These are phyloP conservation scores for Boeremia exigua DNA, from an alignment of 2,329 filamentous ascomycete genomes.

Conservation along the genomic window DNA sequence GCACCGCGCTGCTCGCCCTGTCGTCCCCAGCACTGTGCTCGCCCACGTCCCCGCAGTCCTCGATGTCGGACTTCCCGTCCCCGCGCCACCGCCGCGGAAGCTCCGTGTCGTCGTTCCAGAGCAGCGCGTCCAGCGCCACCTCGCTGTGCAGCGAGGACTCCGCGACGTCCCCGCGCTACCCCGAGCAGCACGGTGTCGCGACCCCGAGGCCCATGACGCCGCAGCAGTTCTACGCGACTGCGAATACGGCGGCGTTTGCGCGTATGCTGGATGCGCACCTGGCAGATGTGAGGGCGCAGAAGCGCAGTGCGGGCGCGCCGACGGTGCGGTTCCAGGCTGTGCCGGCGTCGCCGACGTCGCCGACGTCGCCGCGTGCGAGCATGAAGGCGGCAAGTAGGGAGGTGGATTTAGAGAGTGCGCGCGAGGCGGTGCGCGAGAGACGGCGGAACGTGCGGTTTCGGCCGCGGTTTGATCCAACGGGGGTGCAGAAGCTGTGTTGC, in stretches of 20 bases:
- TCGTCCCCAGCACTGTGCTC: not conserved
- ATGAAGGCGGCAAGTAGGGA: not conserved
- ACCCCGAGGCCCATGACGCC: conserved; percentile 14
- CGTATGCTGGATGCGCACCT: conserved; percentile 39
- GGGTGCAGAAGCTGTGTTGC: conserved; percentile 32
- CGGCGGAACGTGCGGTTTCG: conserved; percentile 31
- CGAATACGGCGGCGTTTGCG: conserved; percentile 34
- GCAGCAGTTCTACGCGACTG: conserved; percentile 29
- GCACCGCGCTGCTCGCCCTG: conserved; percentile 30
- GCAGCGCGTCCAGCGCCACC: conserved; percentile 32
- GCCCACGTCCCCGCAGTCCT: conserved; percentile 6
- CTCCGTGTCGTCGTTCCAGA: conserved; percentile 13
- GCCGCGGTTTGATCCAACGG: conserved; percentile 38
- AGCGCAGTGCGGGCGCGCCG: conserved; percentile 18
- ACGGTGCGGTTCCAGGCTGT: conserved; percentile 21
- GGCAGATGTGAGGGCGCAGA: conserved; percentile 32
- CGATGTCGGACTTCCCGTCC: not conserved
- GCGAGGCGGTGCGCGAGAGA: conserved; percentile 21
- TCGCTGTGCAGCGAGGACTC: conserved; percentile 22
- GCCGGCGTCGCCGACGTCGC: conserved; percentile 24
- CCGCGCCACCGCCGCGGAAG: conserved; percentile 3
- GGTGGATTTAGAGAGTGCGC: conserved; percentile 7
- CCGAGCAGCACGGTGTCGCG: not conserved
- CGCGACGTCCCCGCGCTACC: not conserved
- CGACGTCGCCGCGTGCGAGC: conserved; percentile 5